Percentiles rank a stretch among this genome's conserved stretches.
Conservation (phyloP, 192 early-diverging fungal genomes). For the Geranomyces michiganensis region DNA sequence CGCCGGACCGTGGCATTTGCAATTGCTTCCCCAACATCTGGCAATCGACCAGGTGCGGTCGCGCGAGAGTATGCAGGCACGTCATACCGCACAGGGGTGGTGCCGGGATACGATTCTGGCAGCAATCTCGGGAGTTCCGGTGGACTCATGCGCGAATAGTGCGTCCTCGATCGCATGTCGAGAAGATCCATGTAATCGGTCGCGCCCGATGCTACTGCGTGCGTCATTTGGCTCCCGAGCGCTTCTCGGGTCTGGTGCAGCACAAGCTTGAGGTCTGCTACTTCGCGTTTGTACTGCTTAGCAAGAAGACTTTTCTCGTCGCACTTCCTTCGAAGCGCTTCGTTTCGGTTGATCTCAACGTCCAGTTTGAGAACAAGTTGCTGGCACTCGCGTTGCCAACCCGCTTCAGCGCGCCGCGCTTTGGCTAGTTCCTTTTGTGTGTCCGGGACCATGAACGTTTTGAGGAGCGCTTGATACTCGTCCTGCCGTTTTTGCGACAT, state of each 20-base stretch:
- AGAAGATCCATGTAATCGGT: no score
- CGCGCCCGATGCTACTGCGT: not conserved
- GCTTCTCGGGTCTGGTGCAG: constrained; percentile 47
- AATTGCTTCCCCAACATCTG: not conserved
- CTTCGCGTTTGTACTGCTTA: constrained; percentile 55
- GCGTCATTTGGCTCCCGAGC: not conserved
- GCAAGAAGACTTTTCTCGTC: constrained; percentile 43
- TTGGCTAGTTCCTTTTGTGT: constrained; percentile 49
- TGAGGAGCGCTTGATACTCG: constrained; percentile 53
- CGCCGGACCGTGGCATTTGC: not conserved
- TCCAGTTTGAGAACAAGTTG: constrained; percentile 54
- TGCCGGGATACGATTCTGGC: not conserved
- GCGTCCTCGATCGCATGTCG: no score
- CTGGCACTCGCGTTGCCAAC: constrained; percentile 59
- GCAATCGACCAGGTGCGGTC: not conserved
- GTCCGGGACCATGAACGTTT: constrained; percentile 50
- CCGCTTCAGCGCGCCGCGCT: constrained; percentile 36
- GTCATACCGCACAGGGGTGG: no score
- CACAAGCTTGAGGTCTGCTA: constrained; percentile 43
- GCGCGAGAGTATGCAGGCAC: not conserved
- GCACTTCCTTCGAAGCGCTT: constrained; percentile 38
- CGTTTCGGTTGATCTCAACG: constrained; percentile 49
- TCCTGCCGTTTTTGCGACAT: constrained; percentile 49
- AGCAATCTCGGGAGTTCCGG: no score
- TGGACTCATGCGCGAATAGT: no score